A percentile compares a stretch with the other conserved stretches of the same genome.
Evolutionary conservation across 2,329 filamentous ascomycete genomes (phyloP).

Genomic region (Hymenotorrendiella dingleyae): DNA sequence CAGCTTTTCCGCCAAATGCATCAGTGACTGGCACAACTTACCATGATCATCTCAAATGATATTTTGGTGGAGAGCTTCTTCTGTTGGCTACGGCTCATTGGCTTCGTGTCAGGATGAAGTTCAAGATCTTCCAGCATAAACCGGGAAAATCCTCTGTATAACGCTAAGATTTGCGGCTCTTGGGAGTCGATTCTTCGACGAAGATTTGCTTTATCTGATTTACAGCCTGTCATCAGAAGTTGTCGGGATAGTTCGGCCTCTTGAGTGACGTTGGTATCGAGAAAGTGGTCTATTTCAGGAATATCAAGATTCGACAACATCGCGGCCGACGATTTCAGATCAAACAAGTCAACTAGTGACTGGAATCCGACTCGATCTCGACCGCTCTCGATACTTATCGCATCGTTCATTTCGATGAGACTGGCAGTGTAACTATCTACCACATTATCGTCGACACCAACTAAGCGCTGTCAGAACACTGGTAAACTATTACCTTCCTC

Average conservation of each 20-base stretch:
- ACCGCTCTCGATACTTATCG: background rate
- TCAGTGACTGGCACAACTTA: no score
- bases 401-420: slow-evolving; percentile 1
- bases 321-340: background rate
- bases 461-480: slow-evolving; percentile 1
- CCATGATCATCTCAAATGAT: slow-evolving; percentile 8
- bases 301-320: background rate
- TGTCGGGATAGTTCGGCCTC: slow-evolving; percentile 4
- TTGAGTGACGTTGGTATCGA: slow-evolving; percentile 1
- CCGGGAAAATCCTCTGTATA: slow-evolving; percentile 5
- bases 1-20: no score
- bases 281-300: slow-evolving; percentile 3
- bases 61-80: slow-evolving; percentile 6
- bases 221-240: slow-evolving; percentile 4
- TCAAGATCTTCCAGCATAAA: slow-evolving; percentile 8
- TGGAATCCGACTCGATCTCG: slow-evolving; percentile 2
- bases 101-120: slow-evolving; percentile 4
- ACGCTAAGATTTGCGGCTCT: slow-evolving; percentile 3
- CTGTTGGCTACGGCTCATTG: slow-evolving; percentile 3
- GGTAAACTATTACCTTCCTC: background rate
- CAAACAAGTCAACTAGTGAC: slow-evolving; percentile 5
- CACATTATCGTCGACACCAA: slow-evolving; percentile 5
- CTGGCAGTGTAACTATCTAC: slow-evolving; percentile 4
- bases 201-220: slow-evolving; percentile 2
- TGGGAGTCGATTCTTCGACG: slow-evolving; percentile 4